Evolutionary conservation across 352 stramenopile genomes (phyloP), one percentile per base, ranked within the genome.

Genomic region (Globisporangium sylvaticum): DNA sequence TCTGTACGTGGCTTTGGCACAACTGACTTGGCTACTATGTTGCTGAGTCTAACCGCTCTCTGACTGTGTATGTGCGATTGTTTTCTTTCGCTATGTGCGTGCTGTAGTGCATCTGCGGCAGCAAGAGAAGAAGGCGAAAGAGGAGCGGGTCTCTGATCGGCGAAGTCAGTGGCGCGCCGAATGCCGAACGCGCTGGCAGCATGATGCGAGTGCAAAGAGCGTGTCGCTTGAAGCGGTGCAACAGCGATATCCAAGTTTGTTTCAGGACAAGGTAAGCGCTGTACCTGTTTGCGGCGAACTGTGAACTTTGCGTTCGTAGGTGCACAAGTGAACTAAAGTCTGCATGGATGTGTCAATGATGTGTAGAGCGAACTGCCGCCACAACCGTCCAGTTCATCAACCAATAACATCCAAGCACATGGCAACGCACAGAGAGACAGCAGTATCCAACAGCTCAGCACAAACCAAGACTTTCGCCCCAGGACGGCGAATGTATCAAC

Each of bases 201-300:
- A 61, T 46, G 62, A 70, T 50, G 37, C 27, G 15, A 52, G 29
- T 32, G 61, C 50, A 34, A 76, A 68, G 31, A 77, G 31, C 20
- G 55, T 79, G 25, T 60, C 80, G 32, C 29, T 89, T 9, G 69
- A 79, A 46, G 42, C 69, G 12, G 73, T 89, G 15, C 73, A 80
- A 12, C 44, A 68, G 54, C 72, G 69, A 24, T 81, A 78, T 27
- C 77, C 83, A 3, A 75, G 71, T 7, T 64, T 89, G 18, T 91
- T 88, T 58, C 39, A 77, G 2, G 59, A 37, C 53, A 55, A 73
- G 48, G 80, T 86, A 65, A 25, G 68, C 42, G 3, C 15, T 39
- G 8, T 0, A 66, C 9, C 20, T 60, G n/a, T n/a, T 32, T 37
- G 27, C 27, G 20, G 18, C 18, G 34, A 18, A 2, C 1, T 27